A percentile compares a stretch with the other conserved stretches of the same genome.
Evolutionary conservation across 2,329 filamentous ascomycete species (phyloP).

Genomic region (Fusarium cicatricum): DNA sequence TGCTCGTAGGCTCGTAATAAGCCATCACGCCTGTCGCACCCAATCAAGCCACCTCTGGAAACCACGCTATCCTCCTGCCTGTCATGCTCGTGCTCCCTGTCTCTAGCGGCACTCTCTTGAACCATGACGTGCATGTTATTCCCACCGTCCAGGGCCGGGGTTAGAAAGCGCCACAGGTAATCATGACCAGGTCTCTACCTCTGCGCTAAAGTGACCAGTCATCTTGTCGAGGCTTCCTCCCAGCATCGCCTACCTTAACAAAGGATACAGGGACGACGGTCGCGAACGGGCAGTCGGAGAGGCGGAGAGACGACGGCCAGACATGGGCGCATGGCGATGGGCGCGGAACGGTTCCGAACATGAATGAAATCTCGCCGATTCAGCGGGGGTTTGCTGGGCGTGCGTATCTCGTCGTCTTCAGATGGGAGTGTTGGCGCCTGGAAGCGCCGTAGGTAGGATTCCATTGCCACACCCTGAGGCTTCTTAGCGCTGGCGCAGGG

Average conservation of each 20-base stretch:
- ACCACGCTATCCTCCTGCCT: slow-evolving; percentile 36
- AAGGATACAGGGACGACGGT: not conserved
- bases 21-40: slow-evolving; percentile 13
- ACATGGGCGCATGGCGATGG: slow-evolving; percentile 28
- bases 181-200: slow-evolving; percentile 20
- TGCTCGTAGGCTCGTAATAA: slow-evolving; percentile 2
- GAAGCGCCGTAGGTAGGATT: slow-evolving; percentile 12
- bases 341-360: slow-evolving; percentile 24
- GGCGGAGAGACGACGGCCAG: slow-evolving; percentile 16
- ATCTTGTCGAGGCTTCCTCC: slow-evolving; percentile 22
- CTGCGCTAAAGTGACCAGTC: slow-evolving; percentile 37
- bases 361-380: slow-evolving; percentile 9
- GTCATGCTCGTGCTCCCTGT: slow-evolving; percentile 37
- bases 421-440: slow-evolving; percentile 5
- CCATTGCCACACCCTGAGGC: slow-evolving; percentile 21
- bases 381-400: slow-evolving; percentile 10
- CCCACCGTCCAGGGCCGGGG: slow-evolving; percentile 26
- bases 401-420: slow-evolving; percentile 1
- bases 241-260: slow-evolving; percentile 7
- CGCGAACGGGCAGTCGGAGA: slow-evolving; percentile 3
- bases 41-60: slow-evolving; percentile 28
- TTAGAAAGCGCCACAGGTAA: slow-evolving; percentile 29
- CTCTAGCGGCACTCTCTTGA: slow-evolving; percentile 37
- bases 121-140: slow-evolving; percentile 43
- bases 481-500: slow-evolving; percentile 28